These are phyloP conservation scores for Tagetes patula DNA, from an alignment of 129 eudicot genomes.

Conservation along the genomic window DNA sequence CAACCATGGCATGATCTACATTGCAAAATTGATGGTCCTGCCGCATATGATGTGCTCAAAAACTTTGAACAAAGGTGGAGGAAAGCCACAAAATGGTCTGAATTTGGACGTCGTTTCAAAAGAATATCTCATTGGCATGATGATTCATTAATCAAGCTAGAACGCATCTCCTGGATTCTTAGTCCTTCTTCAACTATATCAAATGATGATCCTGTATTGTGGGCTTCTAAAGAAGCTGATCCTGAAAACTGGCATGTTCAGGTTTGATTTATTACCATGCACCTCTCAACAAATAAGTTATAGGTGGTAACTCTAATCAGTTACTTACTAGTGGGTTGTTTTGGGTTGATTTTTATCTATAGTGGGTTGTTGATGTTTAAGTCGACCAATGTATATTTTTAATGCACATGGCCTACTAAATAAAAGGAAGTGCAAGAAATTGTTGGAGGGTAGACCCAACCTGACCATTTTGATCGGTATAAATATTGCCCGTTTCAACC, in stretches of 20 bases:
- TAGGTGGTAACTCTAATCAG: not conserved
- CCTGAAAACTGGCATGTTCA: constrained; percentile 93
- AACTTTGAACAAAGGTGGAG: constrained; percentile 91
- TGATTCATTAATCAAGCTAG: constrained; percentile 66
- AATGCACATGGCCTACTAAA: not conserved
- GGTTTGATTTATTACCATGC: constrained; percentile 36
- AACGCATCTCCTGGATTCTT: constrained; percentile 74
- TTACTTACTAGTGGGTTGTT: not conserved
- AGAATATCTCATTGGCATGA: constrained; percentile 70
- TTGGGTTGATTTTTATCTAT: not conserved
- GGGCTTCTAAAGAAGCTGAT: constrained; percentile 64
- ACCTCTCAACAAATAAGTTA: constrained; percentile 15
- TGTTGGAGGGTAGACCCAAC: not conserved
- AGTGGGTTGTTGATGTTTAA: not conserved
- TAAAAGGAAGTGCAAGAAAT: not conserved
- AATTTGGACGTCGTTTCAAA: constrained; percentile 55
- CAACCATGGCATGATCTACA: constrained; percentile 93
- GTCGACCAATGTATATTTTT: not conserved
- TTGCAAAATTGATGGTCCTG: constrained; percentile 89
- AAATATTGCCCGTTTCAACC: too few species aligned
- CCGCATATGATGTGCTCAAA: constrained; percentile 83
- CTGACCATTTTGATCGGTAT: not conserved
- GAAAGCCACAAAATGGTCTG: constrained; percentile 69
- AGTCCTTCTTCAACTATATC: constrained; percentile 51
- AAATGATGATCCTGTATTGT: constrained; percentile 47